Evolutionary conservation across 2,329 filamentous ascomycete species (phyloP).

Genomic region (Penicillium hordei): DNA sequence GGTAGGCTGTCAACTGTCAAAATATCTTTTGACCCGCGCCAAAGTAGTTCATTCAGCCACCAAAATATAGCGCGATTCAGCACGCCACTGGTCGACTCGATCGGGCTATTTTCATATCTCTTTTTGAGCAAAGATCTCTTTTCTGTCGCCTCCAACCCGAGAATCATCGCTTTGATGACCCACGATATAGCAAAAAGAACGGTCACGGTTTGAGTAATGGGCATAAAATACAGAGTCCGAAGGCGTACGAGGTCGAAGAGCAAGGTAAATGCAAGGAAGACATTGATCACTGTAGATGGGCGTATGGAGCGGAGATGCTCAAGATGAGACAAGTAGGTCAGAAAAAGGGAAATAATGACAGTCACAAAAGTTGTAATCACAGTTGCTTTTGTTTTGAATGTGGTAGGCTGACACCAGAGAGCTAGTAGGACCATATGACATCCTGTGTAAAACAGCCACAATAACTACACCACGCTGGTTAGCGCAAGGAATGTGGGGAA

Average conservation of each 20-base stretch:
- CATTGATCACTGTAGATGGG: constrained; percentile 18
- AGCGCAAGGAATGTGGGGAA: background rate
- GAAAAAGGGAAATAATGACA: constrained; percentile 4
- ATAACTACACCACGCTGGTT: constrained; percentile 4
- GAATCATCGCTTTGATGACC: constrained; percentile 42
- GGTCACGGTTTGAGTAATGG: constrained; percentile 8
- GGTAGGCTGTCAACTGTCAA: constrained; percentile 45
- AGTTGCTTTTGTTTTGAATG: constrained; percentile 17
- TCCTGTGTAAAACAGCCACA: constrained; percentile 13
- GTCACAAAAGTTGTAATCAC: constrained; percentile 8
- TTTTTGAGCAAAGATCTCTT: constrained; percentile 35
- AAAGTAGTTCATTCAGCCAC: constrained; percentile 40
- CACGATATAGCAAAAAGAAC: constrained; percentile 10
- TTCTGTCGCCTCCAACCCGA: constrained; percentile 45
- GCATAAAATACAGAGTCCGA: constrained; percentile 20
- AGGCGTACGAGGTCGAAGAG: constrained; percentile 20
- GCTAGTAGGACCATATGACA: constrained; percentile 13
- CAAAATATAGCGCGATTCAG: constrained; percentile 34
- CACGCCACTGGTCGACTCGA: constrained; percentile 26
- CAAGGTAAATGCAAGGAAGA: constrained; percentile 12
- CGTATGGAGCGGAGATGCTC: constrained; percentile 22
- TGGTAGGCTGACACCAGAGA: constrained; percentile 14
- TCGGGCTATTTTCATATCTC: constrained; percentile 11
- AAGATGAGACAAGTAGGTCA: constrained; percentile 19
- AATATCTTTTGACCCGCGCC: constrained; percentile 30